phyloP scores from a whole-genome alignment of 345 rosid genomes.

The Gossypium raimondii region DNA sequence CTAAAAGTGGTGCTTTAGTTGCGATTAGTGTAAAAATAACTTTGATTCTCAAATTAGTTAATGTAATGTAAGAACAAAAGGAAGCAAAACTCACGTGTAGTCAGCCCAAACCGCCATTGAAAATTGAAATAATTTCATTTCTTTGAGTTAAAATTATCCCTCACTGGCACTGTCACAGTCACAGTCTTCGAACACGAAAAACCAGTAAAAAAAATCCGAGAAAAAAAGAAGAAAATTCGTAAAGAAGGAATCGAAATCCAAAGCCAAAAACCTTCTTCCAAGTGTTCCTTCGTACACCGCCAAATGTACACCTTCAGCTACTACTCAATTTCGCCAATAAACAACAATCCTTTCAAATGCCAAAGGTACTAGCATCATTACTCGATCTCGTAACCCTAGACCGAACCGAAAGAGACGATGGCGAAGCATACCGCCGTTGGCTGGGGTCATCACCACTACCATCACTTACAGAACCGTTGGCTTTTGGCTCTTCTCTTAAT shows the following conservation, averaged over 20 bases:
- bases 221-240: neutral
- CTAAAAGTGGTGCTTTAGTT: no score
- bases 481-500: conserved; percentile 32
- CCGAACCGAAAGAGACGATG: conserved; percentile 20
- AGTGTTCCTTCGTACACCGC: conserved; percentile 15
- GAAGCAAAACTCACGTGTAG: no score
- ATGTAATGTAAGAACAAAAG: no score
- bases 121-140: no score
- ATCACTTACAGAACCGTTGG: conserved; percentile 38
- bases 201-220: neutral
- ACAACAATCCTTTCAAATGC: conserved; percentile 21
- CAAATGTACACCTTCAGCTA: conserved; percentile 20
- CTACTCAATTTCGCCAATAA: neutral
- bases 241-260: neutral
- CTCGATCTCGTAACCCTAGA: conserved; percentile 13
- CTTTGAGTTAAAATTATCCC: no score
- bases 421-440: conserved; percentile 34
- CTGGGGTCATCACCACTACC: conserved; percentile 21
- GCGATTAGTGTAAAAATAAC: no score
- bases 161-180: no score
- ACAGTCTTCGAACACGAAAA: neutral
- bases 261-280: neutral
- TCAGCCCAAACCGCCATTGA: no score
- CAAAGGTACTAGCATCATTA: neutral
- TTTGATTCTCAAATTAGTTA: accelerated